Evolutionary conservation across 345 rosid genomes (phyloP), one percentile per base, ranked within the genome.

Genomic region (Citrus cavaleriei): DNA sequence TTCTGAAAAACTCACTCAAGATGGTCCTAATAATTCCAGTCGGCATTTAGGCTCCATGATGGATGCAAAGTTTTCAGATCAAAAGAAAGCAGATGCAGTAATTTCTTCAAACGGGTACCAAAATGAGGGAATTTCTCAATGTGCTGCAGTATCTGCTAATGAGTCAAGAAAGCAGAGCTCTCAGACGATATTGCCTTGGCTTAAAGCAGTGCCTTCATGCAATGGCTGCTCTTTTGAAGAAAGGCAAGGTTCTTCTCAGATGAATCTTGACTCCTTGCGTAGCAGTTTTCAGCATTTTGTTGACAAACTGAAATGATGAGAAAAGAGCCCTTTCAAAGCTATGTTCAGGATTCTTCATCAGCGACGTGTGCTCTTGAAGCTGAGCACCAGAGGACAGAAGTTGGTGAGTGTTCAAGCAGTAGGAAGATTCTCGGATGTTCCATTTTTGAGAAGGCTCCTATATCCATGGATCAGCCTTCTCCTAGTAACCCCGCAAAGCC

Each of bases 101-200:
- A 42, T 42, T 42, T 58, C 68, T 82, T 70, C 38, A 37, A 76
- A 72, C 4, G 8, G 73, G 25, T n/a, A 76, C 66, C 81, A 79
- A 72, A 85, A 49, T 51, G 79, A 75, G 27, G 63, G 49, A 61
- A 42, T 60, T 72, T 58, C 83, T 22, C 76, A 42, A 34, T 75
- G 77, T 7, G 54, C 49, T 74, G 40, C 42, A 30, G 65, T n/a
- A 70, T 77, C 72, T 51, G 58, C 22, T 65, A 70, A 73, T 72
- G 51, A 40, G 76, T 65, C 67, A 21, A 69, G 73, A 63, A 78
- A 68, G 76, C 80, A 75, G 60, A 77, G 37, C 63, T 70, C 74
- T 28, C 65, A 67, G 65, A 77, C 78, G 60, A 82, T 81, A 38
- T 83, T 89, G 71, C 71, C 93, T 30, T 90, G 96, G 93, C 83